These are phyloP conservation scores for Auricularia heimuer DNA, from an alignment of 768 basidiomycete species.

Conservation along the genomic window DNA sequence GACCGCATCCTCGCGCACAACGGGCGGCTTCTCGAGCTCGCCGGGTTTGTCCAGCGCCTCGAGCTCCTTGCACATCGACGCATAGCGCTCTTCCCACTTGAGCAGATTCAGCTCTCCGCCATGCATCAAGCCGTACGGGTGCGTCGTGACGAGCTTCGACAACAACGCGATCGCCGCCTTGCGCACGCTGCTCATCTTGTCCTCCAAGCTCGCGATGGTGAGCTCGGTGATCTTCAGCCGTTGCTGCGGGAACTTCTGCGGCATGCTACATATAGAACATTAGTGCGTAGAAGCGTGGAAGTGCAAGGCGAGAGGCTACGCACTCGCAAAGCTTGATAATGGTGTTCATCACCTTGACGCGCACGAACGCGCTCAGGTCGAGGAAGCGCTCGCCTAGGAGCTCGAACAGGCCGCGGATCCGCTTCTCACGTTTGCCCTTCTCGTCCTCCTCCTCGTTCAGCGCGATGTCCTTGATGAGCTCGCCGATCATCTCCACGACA, in stretches of 20 bases:
- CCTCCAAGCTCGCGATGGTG: constrained; percentile 74
- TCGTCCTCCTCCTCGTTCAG: constrained; percentile 30
- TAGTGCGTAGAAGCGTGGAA: background rate
- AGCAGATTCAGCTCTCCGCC: constrained; percentile 68
- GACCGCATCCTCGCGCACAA: constrained; percentile 41
- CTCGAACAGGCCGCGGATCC: constrained; percentile 73
- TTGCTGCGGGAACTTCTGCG: constrained; percentile 77
- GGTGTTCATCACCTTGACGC: constrained; percentile 75
- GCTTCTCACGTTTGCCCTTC: constrained; percentile 46
- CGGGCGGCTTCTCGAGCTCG: constrained; percentile 38
- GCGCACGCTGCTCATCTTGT: constrained; percentile 84
- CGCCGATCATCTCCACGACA: constrained; percentile 81
- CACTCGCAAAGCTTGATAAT: constrained; percentile 67
- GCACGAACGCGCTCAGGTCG: constrained; percentile 84
- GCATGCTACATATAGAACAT: constrained; percentile 29
- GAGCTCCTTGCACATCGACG: constrained; percentile 50
- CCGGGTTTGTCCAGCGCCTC: constrained; percentile 51
- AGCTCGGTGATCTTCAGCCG: constrained; percentile 63
- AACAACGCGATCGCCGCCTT: constrained; percentile 73
- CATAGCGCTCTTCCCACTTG: constrained; percentile 68
- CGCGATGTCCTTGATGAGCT: constrained; percentile 74
- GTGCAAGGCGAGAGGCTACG: constrained; percentile 13
- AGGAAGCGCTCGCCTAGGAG: constrained; percentile 79
- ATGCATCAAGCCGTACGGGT: constrained; percentile 79
- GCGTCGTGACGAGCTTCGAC: constrained; percentile 66